Evolutionary conservation across 1,139 yeast species (phyloP), one percentile per base, ranked within the genome.

Genomic region (Lodderomyces beijingensis): DNA sequence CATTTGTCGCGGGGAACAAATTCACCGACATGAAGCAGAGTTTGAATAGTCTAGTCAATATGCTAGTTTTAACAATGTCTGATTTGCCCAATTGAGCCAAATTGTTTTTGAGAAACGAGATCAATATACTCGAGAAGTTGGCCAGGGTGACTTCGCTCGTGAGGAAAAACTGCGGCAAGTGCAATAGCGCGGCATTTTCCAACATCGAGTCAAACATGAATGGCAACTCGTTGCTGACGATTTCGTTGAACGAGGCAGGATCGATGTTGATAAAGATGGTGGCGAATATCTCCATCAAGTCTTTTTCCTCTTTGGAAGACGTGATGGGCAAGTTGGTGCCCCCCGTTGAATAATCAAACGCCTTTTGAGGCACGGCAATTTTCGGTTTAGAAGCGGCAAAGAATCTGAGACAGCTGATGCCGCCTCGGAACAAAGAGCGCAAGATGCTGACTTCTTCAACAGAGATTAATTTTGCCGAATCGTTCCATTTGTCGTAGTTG

Each of bases 1-100:
- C 98, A 51, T 91, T 93, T 4, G 83, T 76, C 4, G 81, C 67
- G 0, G 98, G 97, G 53, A 87, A 91, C 36, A 91, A 63, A 47
- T 86, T 91, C 3, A 93, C 96, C 3, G 96, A 89, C 95, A 91
- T 87, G 54, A 91, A 89, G 46, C 95, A 87, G 29, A 91, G 65
- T 57, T 89, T 91, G 73, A 88, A 91, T 28, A 93, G 63, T 35
- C 96, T 68, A 14, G 88, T 84, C 45, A 91, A 63, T 35, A 91
- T 82, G 46, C 85, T 86, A 0, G 95, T 79, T 45, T 83, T 84
- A 19, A 82, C 73, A 23, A 82, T 70, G 49, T 87, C 89, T 19
- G 82, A 81, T 39, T 83, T 79, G 2, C 97, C 98, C 21, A 91
- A 65, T 39, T 81, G 87, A 16, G 77, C 79, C 30, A 93, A 63